Conservation (phyloP, 805 yeast species). For the Yarrowia porcina region DNA sequence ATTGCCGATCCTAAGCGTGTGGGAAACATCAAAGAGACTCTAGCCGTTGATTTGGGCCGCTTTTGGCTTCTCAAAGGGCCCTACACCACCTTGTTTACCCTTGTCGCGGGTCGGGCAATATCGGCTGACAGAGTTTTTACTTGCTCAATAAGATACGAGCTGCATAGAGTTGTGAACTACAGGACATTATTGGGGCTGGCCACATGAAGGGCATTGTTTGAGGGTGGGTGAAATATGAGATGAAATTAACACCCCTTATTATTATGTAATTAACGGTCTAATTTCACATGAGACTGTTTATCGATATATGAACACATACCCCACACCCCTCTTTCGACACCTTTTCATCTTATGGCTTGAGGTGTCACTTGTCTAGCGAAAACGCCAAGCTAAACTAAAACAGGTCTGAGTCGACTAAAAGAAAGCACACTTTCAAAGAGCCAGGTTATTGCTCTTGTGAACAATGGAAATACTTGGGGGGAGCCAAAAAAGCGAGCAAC, state of each 20-base stretch:
- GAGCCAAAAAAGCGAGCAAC: background rate
- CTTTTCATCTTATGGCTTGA: background rate
- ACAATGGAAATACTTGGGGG: background rate
- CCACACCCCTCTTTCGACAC: background rate
- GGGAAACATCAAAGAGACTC: background rate
- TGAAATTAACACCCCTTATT: background rate
- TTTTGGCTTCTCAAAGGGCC: background rate
- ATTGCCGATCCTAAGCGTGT: too few relatives aligned
- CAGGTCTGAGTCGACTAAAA: slow-evolving; percentile 8
- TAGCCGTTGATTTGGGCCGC: background rate
- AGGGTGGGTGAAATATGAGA: background rate
- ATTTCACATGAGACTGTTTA: too few relatives aligned
- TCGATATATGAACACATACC: background rate
- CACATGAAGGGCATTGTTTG: background rate
- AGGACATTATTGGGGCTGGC: background rate
- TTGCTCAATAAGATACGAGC: slow-evolving; percentile 21
- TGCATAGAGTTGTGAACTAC: slow-evolving; percentile 12
- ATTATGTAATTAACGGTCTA: too few relatives aligned
- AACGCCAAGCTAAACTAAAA: slow-evolving; percentile 10
- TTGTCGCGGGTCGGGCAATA: background rate
- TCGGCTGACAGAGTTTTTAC: slow-evolving; percentile 14
- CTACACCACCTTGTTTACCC: background rate
- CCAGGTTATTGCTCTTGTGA: background rate
- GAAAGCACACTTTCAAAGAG: background rate
- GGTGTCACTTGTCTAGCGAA: background rate